These are phyloP conservation scores for Paradendryphiella salina DNA, from an alignment of 2,329 filamentous ascomycete species.

Conservation along the genomic window DNA sequence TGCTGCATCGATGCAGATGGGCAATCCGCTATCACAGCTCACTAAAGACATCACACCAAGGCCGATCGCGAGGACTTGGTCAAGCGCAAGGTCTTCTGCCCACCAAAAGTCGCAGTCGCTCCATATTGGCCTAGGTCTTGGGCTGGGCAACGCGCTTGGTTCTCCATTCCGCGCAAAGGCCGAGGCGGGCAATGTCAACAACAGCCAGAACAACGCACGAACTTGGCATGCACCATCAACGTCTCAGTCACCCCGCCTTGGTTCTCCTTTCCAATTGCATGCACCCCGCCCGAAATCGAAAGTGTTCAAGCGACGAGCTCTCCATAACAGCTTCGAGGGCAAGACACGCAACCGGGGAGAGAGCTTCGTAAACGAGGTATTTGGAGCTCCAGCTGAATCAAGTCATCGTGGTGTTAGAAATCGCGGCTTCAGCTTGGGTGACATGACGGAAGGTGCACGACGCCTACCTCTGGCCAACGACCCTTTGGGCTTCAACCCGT, in stretches of 20 bases:
- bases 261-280: conserved; percentile 61
- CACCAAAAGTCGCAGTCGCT: conserved; percentile 58
- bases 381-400: conserved; percentile 53
- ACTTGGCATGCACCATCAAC: conserved; percentile 42
- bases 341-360: conserved; percentile 43
- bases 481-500: conserved; percentile 43
- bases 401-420: conserved; percentile 62
- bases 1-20: conserved; percentile 56
- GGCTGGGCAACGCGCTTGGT: conserved; percentile 47
- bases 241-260: conserved; percentile 41
- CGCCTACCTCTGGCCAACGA: conserved; percentile 59
- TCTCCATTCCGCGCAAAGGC: conserved; percentile 50
- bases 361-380: conserved; percentile 51
- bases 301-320: conserved; percentile 62
- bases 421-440: conserved; percentile 64
- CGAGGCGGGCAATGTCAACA: conserved; percentile 31
- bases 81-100: conserved; percentile 52
- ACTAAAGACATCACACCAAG: conserved; percentile 44
- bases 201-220: conserved; percentile 35
- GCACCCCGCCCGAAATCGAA: conserved; percentile 56
- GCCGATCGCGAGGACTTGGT: conserved; percentile 48
- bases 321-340: conserved; percentile 59
- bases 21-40: conserved; percentile 54
- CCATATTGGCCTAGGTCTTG: conserved; percentile 53
- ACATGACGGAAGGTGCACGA: conserved; percentile 56